A percentile compares a stretch with the other conserved stretches of the same genome.
Conservation (phyloP, 495 filamentous ascomycete genomes). For the Penicillium waksmanii region DNA sequence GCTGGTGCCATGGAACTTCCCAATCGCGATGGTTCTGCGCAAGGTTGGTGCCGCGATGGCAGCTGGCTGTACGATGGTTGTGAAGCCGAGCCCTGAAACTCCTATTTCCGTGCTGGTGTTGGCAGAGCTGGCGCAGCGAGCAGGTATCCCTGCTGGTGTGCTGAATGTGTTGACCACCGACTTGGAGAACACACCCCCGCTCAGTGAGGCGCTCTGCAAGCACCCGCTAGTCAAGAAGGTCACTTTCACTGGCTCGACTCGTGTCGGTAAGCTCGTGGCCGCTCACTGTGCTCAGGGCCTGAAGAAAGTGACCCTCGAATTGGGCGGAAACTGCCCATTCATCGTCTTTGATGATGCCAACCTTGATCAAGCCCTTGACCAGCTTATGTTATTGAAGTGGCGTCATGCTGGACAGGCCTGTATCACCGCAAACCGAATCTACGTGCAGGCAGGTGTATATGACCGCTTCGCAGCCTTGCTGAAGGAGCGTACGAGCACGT, state of each 20-base stretch:
- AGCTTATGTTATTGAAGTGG: constrained; percentile 67
- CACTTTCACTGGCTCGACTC: constrained; percentile 72
- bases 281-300: constrained; percentile 61
- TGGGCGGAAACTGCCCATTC: constrained; percentile 77
- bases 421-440: constrained; percentile 73
- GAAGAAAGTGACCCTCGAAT: constrained; percentile 74
- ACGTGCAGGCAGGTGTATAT: constrained; percentile 64
- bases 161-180: constrained; percentile 60
- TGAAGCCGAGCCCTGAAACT: constrained; percentile 65
- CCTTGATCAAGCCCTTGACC: constrained; percentile 61
- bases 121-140: constrained; percentile 56
- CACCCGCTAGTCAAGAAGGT: constrained; percentile 70
- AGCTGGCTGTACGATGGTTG: constrained; percentile 70
- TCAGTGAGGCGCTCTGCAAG: constrained; percentile 67
- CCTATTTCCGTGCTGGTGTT: constrained; percentile 57
- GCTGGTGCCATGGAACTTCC: constrained; percentile 69
- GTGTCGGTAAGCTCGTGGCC: constrained; percentile 66
- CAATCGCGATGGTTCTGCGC: constrained; percentile 66
- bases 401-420: constrained; percentile 73
- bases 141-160: constrained; percentile 59
- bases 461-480: constrained; percentile 57
- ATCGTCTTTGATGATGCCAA: constrained; percentile 76
- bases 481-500: constrained; percentile 53
- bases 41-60: constrained; percentile 72
- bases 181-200: constrained; percentile 63